Evolutionary conservation across 768 basidiomycete species (phyloP), one percentile per base, ranked within the genome.

Genomic region (Naganishia friedmannii): DNA sequence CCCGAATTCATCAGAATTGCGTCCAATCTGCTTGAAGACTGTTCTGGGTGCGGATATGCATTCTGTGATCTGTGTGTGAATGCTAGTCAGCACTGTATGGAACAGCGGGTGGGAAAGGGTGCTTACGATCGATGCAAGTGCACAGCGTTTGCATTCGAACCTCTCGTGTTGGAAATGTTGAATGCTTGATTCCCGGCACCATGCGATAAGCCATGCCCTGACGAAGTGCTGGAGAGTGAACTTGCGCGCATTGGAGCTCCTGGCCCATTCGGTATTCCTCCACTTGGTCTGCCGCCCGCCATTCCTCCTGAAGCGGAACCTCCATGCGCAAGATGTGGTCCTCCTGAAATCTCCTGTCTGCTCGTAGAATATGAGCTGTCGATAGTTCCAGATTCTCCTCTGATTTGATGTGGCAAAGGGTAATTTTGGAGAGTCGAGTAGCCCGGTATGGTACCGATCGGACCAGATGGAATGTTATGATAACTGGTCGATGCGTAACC

Each of bases 221-320:
- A 63, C 29, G 60, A 63, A 26, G 60, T 45, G 28, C 60, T 63
- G 23, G 60, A 63, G 28, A 63, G 46, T 3, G 60, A 63, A n/a
- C 28, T 63, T 3, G 39, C 60, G 23, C 60, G 60, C 26, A 63
- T 63, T 17, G 23, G 39, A n/a, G 23, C 23, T 26, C 39, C 42
- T 9, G 39, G 37, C 15, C 23, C 39, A 45, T 12, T 23, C 3
- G 60, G 21, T 28, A 29, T 12, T 63, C 23, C 60, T 42, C 60
- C 23, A 42, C 60, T 19, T 45, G 60, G 8, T 55, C 54, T 34
- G 26, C 54, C 29, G 15, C 54, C 28, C 7, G 32, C 19, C 32
- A 55, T 29, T 2, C 54, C 32, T 55, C 29, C 32, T 34, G 29
- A 19, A 34, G 6, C 54, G 54, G 54, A 55, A 31, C 31, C 57